Base-by-base conservation (phyloP, 805 yeast genomes). In the Pichia rugopelliculosa region DNA sequence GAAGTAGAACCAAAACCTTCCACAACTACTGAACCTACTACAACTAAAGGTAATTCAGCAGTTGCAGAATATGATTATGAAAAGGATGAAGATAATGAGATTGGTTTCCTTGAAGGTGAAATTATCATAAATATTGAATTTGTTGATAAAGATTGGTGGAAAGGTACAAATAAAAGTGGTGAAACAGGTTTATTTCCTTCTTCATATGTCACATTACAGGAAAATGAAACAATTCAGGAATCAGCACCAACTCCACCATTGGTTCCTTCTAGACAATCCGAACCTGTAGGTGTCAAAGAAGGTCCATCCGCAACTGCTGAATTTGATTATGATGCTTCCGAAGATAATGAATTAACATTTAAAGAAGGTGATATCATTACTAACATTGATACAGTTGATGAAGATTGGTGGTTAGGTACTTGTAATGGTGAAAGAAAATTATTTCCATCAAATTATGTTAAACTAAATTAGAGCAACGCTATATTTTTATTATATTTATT, bases 361-460 rank as follows among this genome's bases (percentile, higher is more conserved):
- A 76, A 71, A 22, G 96, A 87, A 61, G 95, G 91, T 45, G 98
- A 88, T 56, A 59, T 73, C 50, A 88, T 93, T 53, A 71, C 79
- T 18, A 85, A 88, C 50, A 84, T 93, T 53, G 95, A 89, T 57
- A 85, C 87, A 64, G 84, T 87, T 17, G 96, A 89, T 58, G 96
- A 87, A 41, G 96, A 87, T 62, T 93, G 99, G 99, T 93, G 98
- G 98, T 73, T 84, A 46, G 99, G 99, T 44, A 80, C 78, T 52
- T 74, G 82, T 56, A 69, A 80, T 27, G 96, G 96, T 40, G 84
- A 80, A 56, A 75, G 77, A 55, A 93, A 93, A 49, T 72, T 91
- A 47, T 90, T 91, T 80, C 99, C 99, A 45, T 80, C 96, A 38
- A 89, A 87, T 67, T 88, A 86, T 62, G 98, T 93, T 43, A 62